These are phyloP conservation scores for Cladorrhinum sp. DNA, from an alignment of 2,329 filamentous ascomycete genomes.

Conservation along the genomic window DNA sequence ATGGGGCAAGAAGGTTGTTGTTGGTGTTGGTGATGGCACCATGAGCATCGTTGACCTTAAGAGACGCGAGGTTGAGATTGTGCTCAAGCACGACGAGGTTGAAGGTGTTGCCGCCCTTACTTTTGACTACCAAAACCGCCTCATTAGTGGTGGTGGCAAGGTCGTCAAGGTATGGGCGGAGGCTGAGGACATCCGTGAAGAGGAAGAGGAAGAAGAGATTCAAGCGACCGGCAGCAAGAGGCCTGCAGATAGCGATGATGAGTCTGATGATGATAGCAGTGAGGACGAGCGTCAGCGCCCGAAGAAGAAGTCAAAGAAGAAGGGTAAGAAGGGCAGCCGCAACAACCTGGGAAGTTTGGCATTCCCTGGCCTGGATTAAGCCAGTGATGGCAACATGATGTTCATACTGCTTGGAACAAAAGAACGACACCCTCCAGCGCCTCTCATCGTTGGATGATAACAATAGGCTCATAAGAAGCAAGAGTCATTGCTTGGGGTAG, in stretches of 20 bases:
- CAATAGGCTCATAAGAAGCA: background rate
- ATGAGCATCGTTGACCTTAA: slow-evolving; percentile 75
- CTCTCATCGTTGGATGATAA: background rate
- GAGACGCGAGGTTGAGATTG: slow-evolving; percentile 65
- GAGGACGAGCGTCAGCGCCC: slow-evolving; percentile 30
- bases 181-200: slow-evolving; percentile 43
- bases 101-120: slow-evolving; percentile 79
- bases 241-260: slow-evolving; percentile 45
- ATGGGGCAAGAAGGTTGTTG: slow-evolving; percentile 68
- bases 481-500: background rate
- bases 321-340: slow-evolving; percentile 34
- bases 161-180: slow-evolving; percentile 89
- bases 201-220: slow-evolving; percentile 49
- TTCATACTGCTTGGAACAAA: background rate
- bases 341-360: slow-evolving; percentile 22
- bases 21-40: slow-evolving; percentile 77
- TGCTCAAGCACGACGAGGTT: slow-evolving; percentile 76
- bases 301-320: slow-evolving; percentile 30
- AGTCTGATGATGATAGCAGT: slow-evolving; percentile 44
- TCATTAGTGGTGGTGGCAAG: slow-evolving; percentile 86
- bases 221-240: slow-evolving; percentile 45
- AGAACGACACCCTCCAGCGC: background rate
- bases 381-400: background rate
- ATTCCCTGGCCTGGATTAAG: slow-evolving; percentile 35
- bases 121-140: slow-evolving; percentile 79